These are phyloP conservation scores for Rhizopogon rudus DNA, from an alignment of 768 basidiomycete genomes.

Conservation along the genomic window DNA sequence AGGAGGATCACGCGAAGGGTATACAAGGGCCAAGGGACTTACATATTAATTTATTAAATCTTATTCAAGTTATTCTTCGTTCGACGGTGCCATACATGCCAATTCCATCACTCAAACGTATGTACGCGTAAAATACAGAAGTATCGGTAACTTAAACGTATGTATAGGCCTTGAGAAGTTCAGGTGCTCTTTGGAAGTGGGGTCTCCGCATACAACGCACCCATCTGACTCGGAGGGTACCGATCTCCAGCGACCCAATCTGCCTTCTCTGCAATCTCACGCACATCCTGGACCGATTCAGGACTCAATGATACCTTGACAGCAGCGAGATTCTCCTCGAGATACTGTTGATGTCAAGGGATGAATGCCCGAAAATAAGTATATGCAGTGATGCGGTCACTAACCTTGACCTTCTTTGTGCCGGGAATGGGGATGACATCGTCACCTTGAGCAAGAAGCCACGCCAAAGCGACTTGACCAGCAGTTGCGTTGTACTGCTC, in stretches of 20 bases:
- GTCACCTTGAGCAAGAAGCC: constrained; percentile 33
- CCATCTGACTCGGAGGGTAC: constrained; percentile 10
- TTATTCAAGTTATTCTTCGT: no score
- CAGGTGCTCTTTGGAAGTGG: constrained; percentile 2
- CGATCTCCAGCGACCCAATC: constrained; percentile 19
- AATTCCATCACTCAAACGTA: no score
- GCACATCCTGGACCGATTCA: constrained; percentile 33
- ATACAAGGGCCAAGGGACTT: no score
- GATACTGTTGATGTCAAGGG: constrained; percentile 24
- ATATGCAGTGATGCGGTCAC: not conserved
- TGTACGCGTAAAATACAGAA: no score
- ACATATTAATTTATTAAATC: no score
- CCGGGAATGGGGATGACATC: constrained; percentile 39
- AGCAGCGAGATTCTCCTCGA: constrained; percentile 41
- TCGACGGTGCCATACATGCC: no score
- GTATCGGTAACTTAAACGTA: no score
- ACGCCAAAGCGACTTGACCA: constrained; percentile 37
- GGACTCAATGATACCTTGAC: constrained; percentile 27
- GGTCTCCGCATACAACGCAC: constrained; percentile 17
- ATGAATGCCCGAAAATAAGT: not conserved
- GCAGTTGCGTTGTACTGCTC: constrained; percentile 28
- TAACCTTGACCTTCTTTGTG: constrained; percentile 29
- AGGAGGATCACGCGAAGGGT: no score
- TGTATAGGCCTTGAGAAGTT: not conserved
- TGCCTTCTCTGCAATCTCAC: constrained; percentile 30